Base-by-base conservation (phyloP, 1,284 basidiomycete species). In the Heterobasidion occidentale region DNA sequence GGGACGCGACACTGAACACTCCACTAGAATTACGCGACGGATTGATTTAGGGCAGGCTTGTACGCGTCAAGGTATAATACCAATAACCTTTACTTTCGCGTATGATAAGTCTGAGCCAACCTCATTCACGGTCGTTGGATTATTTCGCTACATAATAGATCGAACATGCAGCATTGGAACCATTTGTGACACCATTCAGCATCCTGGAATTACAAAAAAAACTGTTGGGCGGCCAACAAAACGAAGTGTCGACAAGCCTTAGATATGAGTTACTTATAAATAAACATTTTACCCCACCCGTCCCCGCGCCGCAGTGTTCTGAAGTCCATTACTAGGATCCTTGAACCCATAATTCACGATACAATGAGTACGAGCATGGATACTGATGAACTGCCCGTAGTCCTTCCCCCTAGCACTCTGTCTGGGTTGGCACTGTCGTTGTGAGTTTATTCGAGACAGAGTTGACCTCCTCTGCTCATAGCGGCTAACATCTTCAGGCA, bases 351-450 rank as follows among this genome's bases (percentile, higher is more conserved):
- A 15, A 11, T 51, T 36, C n/a, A 47, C 57, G 74, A 62, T 50
- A 86, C 86, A 83, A 80, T 73, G 63, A 79, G 82, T 51, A 90
- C 73, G 63, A 79, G 82, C 51, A 90, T 90, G 88, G 87, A 90
- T 55, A 84, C 84, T 46, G 88, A 89, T 63, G 87, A 88, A 59
- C 71, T 81, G 19, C 79, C 86, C 27, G 84, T 90, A 20, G 84
- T 90, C 19, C 72, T 90, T 5, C 79, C 87, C 33, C 78, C 86
- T 2, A 80, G 77, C 11, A 83, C 83, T 5, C 79, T 79, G 0
- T 89, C 88, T 38, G 85, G 86, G 7, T 72, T 90, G 51, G 82
- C 85, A 2, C 72, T 90, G 56, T 83, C 86, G 35, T 70, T 90
- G 88, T 90, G 64, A 61, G 85, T 70, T n/a, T 11, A 36, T 6